Evolutionary conservation across 768 basidiomycete species (phyloP).

Genomic region (Xerocomus brunneocitrinus): DNA sequence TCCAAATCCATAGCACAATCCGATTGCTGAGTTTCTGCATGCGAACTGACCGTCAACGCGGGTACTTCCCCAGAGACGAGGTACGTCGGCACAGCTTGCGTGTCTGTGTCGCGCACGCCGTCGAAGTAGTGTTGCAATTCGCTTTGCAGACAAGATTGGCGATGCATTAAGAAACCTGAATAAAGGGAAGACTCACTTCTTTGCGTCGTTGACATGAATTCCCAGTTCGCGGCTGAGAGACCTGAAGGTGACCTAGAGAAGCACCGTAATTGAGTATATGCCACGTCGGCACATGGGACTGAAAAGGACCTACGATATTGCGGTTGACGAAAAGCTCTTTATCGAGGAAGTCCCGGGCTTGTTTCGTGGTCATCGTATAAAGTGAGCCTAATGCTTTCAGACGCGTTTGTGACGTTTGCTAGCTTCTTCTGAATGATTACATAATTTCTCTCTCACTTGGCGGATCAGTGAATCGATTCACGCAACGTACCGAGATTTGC

Average conservation of each 20-base stretch:
- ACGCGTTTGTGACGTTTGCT: conserved; percentile 13
- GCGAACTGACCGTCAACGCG: conserved; percentile 10
- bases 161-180: background rate
- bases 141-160: conserved; percentile 33
- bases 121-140: conserved; percentile 59
- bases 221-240: conserved; percentile 66
- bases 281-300: background rate
- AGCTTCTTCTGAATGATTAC: too few species aligned
- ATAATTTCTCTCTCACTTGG: too few species aligned
- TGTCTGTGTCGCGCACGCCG: conserved; percentile 34
- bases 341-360: conserved; percentile 38
- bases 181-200: conserved; percentile 45
- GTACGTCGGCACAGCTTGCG: conserved; percentile 55
- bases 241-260: conserved; percentile 68
- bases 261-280: background rate
- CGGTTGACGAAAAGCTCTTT: conserved; percentile 44
- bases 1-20: conserved; percentile 30
- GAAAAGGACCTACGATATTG: conserved; percentile 35
- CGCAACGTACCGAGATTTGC: too few species aligned
- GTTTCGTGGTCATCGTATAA: conserved; percentile 25
- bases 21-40: conserved; percentile 3
- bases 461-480: too few species aligned
- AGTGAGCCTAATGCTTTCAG: background rate
- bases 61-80: conserved; percentile 55
- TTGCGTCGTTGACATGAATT: conserved; percentile 74